Evolutionary conservation across 2,329 filamentous ascomycete species (phyloP), one percentile per base, ranked within the genome.

Genomic region (Colletotrichum sidae): DNA sequence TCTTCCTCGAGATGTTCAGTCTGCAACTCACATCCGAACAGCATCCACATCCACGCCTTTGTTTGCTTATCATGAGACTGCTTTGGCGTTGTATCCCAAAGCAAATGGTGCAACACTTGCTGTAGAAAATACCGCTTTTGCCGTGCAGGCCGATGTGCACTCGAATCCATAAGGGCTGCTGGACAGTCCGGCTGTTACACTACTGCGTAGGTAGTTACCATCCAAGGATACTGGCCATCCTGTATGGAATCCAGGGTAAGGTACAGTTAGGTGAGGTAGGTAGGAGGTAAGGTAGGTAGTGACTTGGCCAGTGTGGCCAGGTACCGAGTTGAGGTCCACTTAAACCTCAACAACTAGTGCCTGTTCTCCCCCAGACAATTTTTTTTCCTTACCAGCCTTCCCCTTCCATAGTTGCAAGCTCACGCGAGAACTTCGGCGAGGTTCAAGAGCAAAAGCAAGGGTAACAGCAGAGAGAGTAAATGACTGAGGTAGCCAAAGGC

Each of bases 331-430:
- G 13, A 53, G 66, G 64, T 68, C 66, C 66, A 68, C 66, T 68
- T 63, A 68, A 68, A 68, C 66, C 66, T 67, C 66, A 68, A 68
- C 66, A 68, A 68, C 65, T 54, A 66, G 53, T 68, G 63, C 62
- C 63, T 66, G 37, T 51, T 41, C 41, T 50, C 54, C 66, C 49
- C 66, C 63, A 56, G 52, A 45, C 42, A 45, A 50, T 63, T 60
- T 67, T 54, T 62, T 57, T 35, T 44, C 35, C 46, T 45, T 61
- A 50, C 56, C 39, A 35, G 51, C 62, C 52, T 55, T n/a, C 61
- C 60, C 62, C 45, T 54, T 61, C 41, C 60, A 55, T 61, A 52
- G 6, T 56, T n/a, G 17, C 51, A 47, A 56, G n/a, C 62, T 61
- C 57, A 61, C 51, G 56, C 62, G 58, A 61, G 47, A 61, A 42